A percentile compares a stretch with the other conserved stretches of the same genome.
phyloP scores from a whole-genome alignment of 345 rosid species.

The Lenwebbia sp. region DNA sequence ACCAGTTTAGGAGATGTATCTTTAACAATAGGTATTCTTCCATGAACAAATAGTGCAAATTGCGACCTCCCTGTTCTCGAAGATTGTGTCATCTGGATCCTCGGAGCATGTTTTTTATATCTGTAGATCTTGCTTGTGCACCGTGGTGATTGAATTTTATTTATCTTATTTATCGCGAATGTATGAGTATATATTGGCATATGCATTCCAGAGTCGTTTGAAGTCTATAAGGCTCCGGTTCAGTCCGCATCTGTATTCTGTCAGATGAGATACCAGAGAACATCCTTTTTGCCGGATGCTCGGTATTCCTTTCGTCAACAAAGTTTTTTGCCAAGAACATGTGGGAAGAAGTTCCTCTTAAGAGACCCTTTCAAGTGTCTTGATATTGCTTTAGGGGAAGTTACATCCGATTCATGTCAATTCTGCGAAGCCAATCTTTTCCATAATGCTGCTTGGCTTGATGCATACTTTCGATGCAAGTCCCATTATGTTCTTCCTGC shows the following conservation, averaged over 20 bases:
- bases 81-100: not conserved
- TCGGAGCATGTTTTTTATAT: not conserved
- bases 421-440: not conserved
- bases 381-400: not conserved
- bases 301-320: not conserved
- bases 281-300: not conserved
- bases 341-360: not conserved
- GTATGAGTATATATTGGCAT: not conserved
- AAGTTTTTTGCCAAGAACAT: not conserved
- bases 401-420: not conserved
- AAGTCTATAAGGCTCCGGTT: not conserved
- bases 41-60: not conserved
- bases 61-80: not conserved
- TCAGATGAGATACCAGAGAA: not conserved
- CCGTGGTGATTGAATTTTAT: not conserved
- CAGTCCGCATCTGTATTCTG: not conserved
- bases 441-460: not conserved
- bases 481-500: not conserved
- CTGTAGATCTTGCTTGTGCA: not conserved
- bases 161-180: not conserved
- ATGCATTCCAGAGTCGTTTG: not conserved
- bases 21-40: not conserved
- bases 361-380: not conserved
- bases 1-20: not conserved
- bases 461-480: not conserved